These are phyloP conservation scores for Lactarius pseudohatsudake DNA, from an alignment of 768 basidiomycete species.

Conservation along the genomic window DNA sequence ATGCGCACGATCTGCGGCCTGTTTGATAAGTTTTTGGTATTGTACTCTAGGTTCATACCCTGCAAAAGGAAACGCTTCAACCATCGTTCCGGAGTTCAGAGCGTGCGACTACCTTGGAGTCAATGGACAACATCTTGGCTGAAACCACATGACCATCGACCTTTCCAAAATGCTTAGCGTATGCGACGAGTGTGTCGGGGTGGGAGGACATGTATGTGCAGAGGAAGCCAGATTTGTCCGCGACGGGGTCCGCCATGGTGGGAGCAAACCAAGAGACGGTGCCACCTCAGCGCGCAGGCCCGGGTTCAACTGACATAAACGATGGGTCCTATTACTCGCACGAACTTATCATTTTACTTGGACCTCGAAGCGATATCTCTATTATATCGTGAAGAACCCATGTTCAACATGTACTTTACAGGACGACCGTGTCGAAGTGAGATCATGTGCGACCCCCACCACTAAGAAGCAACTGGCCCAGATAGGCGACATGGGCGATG, in stretches of 20 bases:
- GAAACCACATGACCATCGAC: constrained; percentile 52
- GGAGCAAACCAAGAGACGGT: background rate
- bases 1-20: constrained; percentile 51
- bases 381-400: background rate
- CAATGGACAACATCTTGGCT: constrained; percentile 72
- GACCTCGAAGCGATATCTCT: background rate
- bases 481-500: too few species aligned
- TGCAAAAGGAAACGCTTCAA: constrained; percentile 31
- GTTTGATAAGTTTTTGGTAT: constrained; percentile 45
- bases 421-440: background rate
- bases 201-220: constrained; percentile 85
- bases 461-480: too few species aligned
- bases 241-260: constrained; percentile 68
- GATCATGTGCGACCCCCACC: too few species aligned
- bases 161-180: constrained; percentile 75
- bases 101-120: constrained; percentile 51
- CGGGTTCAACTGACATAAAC: background rate
- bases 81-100: background rate
- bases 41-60: constrained; percentile 73
- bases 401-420: background rate
- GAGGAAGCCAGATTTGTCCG: constrained; percentile 71
- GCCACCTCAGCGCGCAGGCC: background rate
- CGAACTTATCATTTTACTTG: background rate
- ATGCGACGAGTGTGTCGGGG: constrained; percentile 81
- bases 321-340: background rate